phyloP scores from a whole-genome alignment of 1,284 basidiomycete species.

The Naganishia liquefaciens region DNA sequence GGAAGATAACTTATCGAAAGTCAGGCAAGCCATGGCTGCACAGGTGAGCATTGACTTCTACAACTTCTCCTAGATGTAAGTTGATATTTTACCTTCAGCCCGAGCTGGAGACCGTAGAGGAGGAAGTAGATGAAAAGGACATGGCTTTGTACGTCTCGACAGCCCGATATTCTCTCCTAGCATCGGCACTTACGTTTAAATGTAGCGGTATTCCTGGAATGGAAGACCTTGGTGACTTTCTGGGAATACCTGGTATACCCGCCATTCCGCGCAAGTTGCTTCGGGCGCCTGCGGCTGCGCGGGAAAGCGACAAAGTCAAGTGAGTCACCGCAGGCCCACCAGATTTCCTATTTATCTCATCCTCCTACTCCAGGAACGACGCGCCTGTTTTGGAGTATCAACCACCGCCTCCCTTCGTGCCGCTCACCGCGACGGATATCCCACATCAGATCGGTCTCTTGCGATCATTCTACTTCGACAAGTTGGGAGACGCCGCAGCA shows the following conservation, averaged over 20 bases:
- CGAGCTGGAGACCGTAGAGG: slow-evolving; percentile 56
- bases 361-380: slow-evolving; percentile 54
- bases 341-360: not conserved
- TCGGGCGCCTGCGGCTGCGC: slow-evolving; percentile 29
- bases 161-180: no score
- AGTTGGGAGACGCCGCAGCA: slow-evolving; percentile 55
- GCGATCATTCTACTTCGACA: slow-evolving; percentile 69
- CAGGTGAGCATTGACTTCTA: slow-evolving; percentile 57
- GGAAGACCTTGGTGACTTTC: slow-evolving; percentile 25
- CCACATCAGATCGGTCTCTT: slow-evolving; percentile 82
- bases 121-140: slow-evolving; percentile 59
- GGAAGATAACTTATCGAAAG: slow-evolving; percentile 78
- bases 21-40: slow-evolving; percentile 77
- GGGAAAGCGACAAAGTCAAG: slow-evolving; percentile 36
- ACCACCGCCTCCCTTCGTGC: slow-evolving; percentile 75
- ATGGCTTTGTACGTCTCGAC: slow-evolving; percentile 68
- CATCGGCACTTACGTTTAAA: not conserved
- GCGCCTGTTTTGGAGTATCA: slow-evolving; percentile 71
- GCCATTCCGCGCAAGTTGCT: slow-evolving; percentile 31
- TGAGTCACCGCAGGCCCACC: slow-evolving; percentile 1
- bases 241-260: slow-evolving; percentile 28
- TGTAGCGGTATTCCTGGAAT: slow-evolving; percentile 33
- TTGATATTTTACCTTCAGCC: slow-evolving; percentile 26
- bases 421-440: slow-evolving; percentile 65
- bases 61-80: not conserved